Evolutionary conservation across 148 eudicot genomes (phyloP), one percentile per base, ranked within the genome.

Genomic region (Heliamphora exappendiculata): DNA sequence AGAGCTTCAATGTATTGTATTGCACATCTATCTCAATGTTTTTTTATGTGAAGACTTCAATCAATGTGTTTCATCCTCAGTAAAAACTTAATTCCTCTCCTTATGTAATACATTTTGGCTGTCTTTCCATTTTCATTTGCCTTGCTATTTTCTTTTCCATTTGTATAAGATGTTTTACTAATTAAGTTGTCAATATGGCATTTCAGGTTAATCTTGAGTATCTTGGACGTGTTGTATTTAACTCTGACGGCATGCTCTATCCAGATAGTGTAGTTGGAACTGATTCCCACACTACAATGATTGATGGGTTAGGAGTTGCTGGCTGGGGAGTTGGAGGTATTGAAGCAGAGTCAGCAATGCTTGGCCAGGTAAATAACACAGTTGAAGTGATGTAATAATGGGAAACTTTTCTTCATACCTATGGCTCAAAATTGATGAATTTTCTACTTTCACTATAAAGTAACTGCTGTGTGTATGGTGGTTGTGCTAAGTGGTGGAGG

Each of bases 261-360:
- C 99, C 99, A 34, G 99, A 95, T 81, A 95, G 97, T 85, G 99
- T 95, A 4, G 99, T 95, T 51, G 99, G 99, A 41, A 95, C 99
- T 54, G 99, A 95, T 84, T 95, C 97, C 42, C 99, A 95, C 82
- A 95, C 99, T 69, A 95, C 99, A 13, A 95, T 95, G 99, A 93
- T 95, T 71, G 97, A 95, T 74, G 99, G 99, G 33, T 82, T 95
- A 26, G 99, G 99, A 67, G 99, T 95, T 86, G 97, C 99, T 83
- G 99, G 99, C 20, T 95, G 99, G 99, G 99, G 99, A 80, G 97
- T 92, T 70, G 97, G 99, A 78, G 99, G 97, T 81, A 95, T 95
- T 80, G 99, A 95, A 80, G 99, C 99, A 77, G 99, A 95, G 83
- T 91, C 99, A 33, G 84, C 94, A 72, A 95, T 95, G 99, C 97